Percentiles rank a stretch among this genome's conserved stretches.
Conservation (phyloP, 441 rosid genomes). For the Pelargonium citronellum region DNA sequence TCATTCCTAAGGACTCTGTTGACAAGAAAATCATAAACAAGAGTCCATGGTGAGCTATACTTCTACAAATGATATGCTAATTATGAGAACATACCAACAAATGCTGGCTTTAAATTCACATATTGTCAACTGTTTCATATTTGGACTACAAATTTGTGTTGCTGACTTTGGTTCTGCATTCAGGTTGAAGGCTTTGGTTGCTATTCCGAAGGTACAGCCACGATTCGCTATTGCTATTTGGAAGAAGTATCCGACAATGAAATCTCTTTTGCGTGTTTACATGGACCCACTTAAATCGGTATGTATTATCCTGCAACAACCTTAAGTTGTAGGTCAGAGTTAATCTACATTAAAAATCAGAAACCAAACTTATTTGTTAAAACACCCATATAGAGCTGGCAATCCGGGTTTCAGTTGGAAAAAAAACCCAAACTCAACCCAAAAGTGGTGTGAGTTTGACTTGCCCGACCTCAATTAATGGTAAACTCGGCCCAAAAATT, state of each 20-base stretch:
- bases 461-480: too few relatives aligned
- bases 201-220: conserved; percentile 96
- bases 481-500: too few relatives aligned
- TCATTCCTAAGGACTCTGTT: conserved; percentile 57
- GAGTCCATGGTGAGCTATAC: conserved; percentile 58
- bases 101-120: neutral
- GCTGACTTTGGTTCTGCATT: conserved; percentile 16
- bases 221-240: conserved; percentile 75
- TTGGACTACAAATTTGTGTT: neutral
- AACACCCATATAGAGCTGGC: too few relatives aligned
- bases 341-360: neutral
- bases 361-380: neutral
- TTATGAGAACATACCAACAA: neutral
- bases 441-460: too few relatives aligned
- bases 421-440: too few relatives aligned
- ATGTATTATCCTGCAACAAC: conserved; percentile 25
- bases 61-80: neutral
- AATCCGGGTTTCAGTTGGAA: too few relatives aligned
- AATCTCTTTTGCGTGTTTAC: conserved; percentile 72
- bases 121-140: neutral
- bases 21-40: conserved; percentile 61
- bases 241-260: conserved; percentile 94
- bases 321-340: too few relatives aligned
- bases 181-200: conserved; percentile 88
- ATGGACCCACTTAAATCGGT: conserved; percentile 81